Conservation (phyloP, 2,329 filamentous ascomycete species). For the Xylariaceae sp. region DNA sequence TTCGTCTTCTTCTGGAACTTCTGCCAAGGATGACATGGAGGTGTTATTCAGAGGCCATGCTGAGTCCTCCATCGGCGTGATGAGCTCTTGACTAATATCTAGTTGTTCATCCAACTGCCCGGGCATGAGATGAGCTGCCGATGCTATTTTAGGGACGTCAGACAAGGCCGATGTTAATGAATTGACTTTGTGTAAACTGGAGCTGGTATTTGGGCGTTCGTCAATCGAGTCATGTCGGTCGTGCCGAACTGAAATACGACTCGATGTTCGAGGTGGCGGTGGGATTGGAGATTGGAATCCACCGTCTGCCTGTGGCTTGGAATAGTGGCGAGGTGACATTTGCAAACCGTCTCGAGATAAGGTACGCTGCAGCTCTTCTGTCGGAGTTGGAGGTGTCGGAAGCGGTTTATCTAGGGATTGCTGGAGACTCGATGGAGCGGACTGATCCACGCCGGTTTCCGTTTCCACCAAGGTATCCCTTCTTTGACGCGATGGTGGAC, state of each 20-base stretch:
- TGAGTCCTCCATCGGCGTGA: conserved; percentile 41
- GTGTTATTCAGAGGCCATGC: conserved; percentile 43
- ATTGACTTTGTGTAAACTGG: conserved; percentile 43
- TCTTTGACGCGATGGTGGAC: conserved; percentile 33
- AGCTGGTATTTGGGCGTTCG: conserved; percentile 44
- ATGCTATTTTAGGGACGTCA: too few relatives aligned
- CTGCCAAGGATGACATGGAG: conserved; percentile 43
- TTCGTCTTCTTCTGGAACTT: conserved; percentile 63
- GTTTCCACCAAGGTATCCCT: conserved; percentile 22
- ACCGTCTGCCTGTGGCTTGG: conserved; percentile 42
- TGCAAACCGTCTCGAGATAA: conserved; percentile 50
- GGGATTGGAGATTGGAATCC: conserved; percentile 39
- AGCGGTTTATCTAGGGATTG: conserved; percentile 18
- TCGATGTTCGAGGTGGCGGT: conserved; percentile 51
- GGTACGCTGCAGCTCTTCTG: conserved; percentile 39
- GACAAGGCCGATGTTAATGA: conserved; percentile 30
- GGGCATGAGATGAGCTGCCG: conserved; percentile 12
- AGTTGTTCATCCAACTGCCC: not conserved
- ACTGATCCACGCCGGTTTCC: conserved; percentile 15
- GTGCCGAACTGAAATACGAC: conserved; percentile 45
- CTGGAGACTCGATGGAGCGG: not conserved
- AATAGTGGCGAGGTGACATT: conserved; percentile 46
- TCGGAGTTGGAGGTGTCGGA: conserved; percentile 29
- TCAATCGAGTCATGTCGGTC: conserved; percentile 40
- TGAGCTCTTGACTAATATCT: not conserved